Conservation (phyloP, 768 basidiomycete genomes). For the Naganishia vishniacii region DNA sequence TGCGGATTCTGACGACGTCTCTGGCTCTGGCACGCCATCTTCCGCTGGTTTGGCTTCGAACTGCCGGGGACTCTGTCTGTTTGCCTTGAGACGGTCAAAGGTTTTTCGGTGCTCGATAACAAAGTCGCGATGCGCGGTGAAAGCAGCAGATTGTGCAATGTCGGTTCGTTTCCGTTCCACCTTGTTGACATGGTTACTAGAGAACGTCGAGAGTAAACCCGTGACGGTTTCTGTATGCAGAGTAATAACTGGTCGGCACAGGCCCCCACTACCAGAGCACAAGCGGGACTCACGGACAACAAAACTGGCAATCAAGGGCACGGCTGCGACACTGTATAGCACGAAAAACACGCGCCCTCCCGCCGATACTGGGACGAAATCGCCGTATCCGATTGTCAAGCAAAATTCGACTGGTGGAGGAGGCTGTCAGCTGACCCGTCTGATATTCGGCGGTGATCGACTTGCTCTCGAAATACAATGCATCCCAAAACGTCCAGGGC, state of each 20-base stretch:
- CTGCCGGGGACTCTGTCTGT: not conserved
- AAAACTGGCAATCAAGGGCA: constrained; percentile 48
- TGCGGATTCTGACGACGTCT: not conserved
- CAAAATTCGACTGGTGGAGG: constrained; percentile 26
- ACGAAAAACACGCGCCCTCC: constrained; percentile 46
- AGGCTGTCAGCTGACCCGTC: not conserved
- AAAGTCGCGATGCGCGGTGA: constrained; percentile 39
- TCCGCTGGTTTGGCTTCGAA: not conserved
- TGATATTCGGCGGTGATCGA: constrained; percentile 34
- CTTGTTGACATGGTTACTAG: constrained; percentile 25
- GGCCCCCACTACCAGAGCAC: not conserved
- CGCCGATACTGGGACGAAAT: constrained; percentile 36
- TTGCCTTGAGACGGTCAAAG: constrained; percentile 16
- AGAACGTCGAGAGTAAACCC: constrained; percentile 37
- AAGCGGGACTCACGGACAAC: constrained; percentile 33
- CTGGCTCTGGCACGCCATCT: not conserved
- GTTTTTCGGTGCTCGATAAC: constrained; percentile 34
- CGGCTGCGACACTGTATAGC: constrained; percentile 45
- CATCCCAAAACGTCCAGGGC: constrained; percentile 45
- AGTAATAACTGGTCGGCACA: no score
- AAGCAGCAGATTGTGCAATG: constrained; percentile 27
- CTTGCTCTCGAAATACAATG: constrained; percentile 43
- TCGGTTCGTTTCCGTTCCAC: constrained; percentile 27
- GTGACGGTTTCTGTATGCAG: constrained; percentile 15
- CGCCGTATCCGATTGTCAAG: constrained; percentile 43